phyloP scores from a whole-genome alignment of 2,329 filamentous ascomycete species.

The Teratosphaeria zuluensis region DNA sequence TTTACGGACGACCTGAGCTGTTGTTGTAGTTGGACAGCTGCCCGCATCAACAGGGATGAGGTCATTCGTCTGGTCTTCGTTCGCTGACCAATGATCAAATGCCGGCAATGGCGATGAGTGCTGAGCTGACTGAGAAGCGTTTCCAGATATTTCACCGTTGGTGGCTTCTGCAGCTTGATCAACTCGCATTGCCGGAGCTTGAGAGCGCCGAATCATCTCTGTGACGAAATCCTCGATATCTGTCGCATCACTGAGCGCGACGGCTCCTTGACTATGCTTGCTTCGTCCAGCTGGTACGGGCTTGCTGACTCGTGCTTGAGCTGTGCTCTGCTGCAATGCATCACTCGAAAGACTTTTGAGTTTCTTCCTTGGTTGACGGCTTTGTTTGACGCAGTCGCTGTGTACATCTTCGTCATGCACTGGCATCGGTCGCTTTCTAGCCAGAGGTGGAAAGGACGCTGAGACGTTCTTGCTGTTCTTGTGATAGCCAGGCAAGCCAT shows the following conservation, averaged over 20 bases:
- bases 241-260: background rate
- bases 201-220: background rate
- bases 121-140: background rate
- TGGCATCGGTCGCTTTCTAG: background rate
- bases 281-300: background rate
- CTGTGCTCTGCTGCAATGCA: background rate
- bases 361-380: background rate
- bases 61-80: background rate
- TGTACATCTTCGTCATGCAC: background rate
- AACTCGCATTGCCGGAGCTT: background rate
- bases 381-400: background rate
- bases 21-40: background rate
- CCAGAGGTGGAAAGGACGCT: background rate
- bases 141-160: background rate
- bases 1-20: background rate
- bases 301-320: background rate
- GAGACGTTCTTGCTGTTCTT: background rate
- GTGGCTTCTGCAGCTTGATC: background rate
- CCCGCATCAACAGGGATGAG: background rate
- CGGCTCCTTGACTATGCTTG: background rate
- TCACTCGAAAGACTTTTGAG: background rate
- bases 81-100: background rate
- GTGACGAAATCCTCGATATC: background rate
- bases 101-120: background rate
- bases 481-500: conserved; percentile 9